Evolutionary conservation across 306 rosid species (phyloP), one percentile per base, ranked within the genome.

Genomic region (Corylus avellana): DNA sequence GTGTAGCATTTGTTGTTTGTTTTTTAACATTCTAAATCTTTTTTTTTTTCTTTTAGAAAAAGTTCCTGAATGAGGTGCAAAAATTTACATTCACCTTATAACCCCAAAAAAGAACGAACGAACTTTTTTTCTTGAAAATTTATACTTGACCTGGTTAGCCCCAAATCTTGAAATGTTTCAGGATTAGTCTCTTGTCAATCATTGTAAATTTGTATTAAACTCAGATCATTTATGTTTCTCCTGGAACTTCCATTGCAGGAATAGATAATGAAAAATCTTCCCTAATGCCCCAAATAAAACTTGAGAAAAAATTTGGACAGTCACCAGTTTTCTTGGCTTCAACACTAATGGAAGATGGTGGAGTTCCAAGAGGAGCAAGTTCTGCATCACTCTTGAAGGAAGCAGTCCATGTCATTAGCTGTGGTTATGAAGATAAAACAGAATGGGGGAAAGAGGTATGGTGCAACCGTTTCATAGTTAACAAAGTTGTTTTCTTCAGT

Each of bases 371-470:
- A 79, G 92, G 80, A 72, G 87, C 89, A 76, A 81, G 84, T 70
- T 89, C 97, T 50, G 92, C 94, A 75, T 92, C 96, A 2, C 96
- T 94, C 35, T 88, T 94, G 88, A 94, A 92, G 80, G 98, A 94
- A 86, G 98, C 97, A 78, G 90, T 94, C 70, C 98, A 94, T 76
- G 98, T 94, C 58, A 94, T 94, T 70, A 89, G 97, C 68, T 94
- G 98, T 27, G 98, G 98, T 81, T 94, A 94, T 73, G 98, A 94
- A 84, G 98, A 94, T 74, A 94, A 94, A 85, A 82, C 98, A 13
- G 98, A 94, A 75, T 94, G 98, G 98, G 97, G 98, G 29, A 92
- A 90, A 85, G 98, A 93, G 92, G 98, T 89, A 80, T 47, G 66
- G 46, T 17, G 47, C 20, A 53, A 46, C 47, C 18, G 66, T 64